Conservation (phyloP, 345 rosid species). For the Rhodomyrtus tomentosa region DNA sequence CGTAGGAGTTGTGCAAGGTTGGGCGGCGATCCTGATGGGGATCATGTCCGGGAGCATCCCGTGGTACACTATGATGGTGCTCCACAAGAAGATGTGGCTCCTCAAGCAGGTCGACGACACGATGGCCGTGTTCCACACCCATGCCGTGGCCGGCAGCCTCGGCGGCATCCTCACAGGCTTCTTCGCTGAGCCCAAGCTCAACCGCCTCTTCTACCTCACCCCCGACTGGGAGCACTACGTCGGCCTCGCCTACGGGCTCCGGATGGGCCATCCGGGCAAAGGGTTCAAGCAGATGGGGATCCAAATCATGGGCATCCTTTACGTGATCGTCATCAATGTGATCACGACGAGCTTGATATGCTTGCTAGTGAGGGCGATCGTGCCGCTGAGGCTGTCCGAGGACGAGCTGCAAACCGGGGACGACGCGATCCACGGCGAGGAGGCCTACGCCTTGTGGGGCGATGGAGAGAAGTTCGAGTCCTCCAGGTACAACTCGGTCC, state of each 20-base stretch:
- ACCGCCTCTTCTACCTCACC: slow-evolving; percentile 31
- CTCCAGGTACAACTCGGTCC: slow-evolving; percentile 26
- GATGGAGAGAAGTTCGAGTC: slow-evolving; percentile 55
- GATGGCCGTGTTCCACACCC: slow-evolving; percentile 66
- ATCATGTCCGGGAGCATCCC: slow-evolving; percentile 59
- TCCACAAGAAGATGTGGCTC: slow-evolving; percentile 49
- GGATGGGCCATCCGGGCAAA: slow-evolving; percentile 6
- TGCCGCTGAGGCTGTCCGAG: slow-evolving; percentile 43
- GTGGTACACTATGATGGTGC: slow-evolving; percentile 72
- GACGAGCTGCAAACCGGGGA: slow-evolving; percentile 48
- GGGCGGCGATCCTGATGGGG: slow-evolving; percentile 66
- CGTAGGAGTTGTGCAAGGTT: slow-evolving; percentile 58
- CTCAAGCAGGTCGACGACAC: slow-evolving; percentile 56
- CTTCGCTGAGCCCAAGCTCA: slow-evolving; percentile 53
- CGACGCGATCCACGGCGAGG: slow-evolving; percentile 60
- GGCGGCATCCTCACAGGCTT: slow-evolving; percentile 58
- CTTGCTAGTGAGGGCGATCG: slow-evolving; percentile 16
- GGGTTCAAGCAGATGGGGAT: slow-evolving; percentile 49
- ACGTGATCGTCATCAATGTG: slow-evolving; percentile 22
- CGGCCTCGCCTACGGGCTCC: slow-evolving; percentile 40
- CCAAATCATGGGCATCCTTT: slow-evolving; percentile 42
- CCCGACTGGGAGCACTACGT: slow-evolving; percentile 29
- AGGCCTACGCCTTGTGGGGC: slow-evolving; percentile 63
- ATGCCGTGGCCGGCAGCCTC: slow-evolving; percentile 51
- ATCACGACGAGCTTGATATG: slow-evolving; percentile 33